Conservation (phyloP, 1,284 basidiomycete species). For the Polyporus tsugae region DNA sequence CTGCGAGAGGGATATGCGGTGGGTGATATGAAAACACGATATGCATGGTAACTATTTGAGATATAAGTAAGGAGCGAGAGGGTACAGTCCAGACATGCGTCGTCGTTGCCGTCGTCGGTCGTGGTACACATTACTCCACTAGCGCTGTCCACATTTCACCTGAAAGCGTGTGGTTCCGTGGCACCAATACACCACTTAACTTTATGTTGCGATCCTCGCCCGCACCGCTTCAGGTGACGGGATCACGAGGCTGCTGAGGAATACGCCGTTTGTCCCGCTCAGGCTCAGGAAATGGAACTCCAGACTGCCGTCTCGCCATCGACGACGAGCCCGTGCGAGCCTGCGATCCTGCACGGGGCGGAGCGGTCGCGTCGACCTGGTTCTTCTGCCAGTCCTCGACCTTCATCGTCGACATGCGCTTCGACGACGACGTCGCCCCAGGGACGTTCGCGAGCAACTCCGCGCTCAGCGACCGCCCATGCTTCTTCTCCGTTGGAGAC, state of each 20-base stretch:
- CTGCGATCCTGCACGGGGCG: constrained; percentile 34
- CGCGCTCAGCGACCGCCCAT: constrained; percentile 63
- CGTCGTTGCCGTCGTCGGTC: constrained; percentile 16
- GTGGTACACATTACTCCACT: constrained; percentile 28
- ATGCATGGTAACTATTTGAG: constrained; percentile 10
- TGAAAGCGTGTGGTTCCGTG: neutral
- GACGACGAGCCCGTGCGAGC: constrained; percentile 37
- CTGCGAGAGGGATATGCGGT: constrained; percentile 5
- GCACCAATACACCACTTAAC: constrained; percentile 10
- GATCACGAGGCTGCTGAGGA: constrained; percentile 38
- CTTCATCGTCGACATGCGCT: constrained; percentile 75
- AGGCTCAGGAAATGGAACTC: constrained; percentile 47
- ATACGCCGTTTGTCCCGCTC: constrained; percentile 38
- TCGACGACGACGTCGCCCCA: constrained; percentile 54
- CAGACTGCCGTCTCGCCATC: constrained; percentile 37
- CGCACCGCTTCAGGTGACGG: constrained; percentile 29
- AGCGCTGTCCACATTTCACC: constrained; percentile 28
- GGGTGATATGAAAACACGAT: constrained; percentile 1
- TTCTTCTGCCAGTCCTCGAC: constrained; percentile 85
- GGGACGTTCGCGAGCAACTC: constrained; percentile 60
- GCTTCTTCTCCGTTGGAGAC: constrained; percentile 42
- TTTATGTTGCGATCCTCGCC: neutral
- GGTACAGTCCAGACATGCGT: constrained; percentile 6
- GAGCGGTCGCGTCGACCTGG: constrained; percentile 58
- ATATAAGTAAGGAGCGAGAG: constrained; percentile 13